Evolutionary conservation across 345 rosid species (phyloP).

Genomic region (Nasturtium officinale): DNA sequence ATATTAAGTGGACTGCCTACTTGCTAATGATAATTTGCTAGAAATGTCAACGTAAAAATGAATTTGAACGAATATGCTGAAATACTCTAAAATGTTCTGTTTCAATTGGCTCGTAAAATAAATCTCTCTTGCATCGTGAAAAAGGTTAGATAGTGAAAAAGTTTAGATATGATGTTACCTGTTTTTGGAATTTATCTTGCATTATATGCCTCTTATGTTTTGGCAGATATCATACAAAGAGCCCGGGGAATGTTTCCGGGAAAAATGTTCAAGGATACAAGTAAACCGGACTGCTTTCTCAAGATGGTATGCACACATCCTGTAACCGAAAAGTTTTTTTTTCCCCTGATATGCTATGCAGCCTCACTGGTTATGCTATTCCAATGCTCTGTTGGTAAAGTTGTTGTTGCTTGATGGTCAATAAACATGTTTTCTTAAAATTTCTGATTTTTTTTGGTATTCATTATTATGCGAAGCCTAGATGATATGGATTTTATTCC

Average conservation of each 20-base stretch:
- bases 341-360: neutral
- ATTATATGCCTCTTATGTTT: slow-evolving; percentile 28
- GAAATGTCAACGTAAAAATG: neutral
- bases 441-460: slow-evolving; percentile 14
- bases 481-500: neutral
- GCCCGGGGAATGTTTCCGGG: slow-evolving; percentile 76
- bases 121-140: slow-evolving; percentile 10
- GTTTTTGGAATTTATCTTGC: neutral
- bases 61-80: slow-evolving; percentile 6
- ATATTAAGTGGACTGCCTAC: slow-evolving; percentile 3
- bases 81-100: slow-evolving; percentile 8
- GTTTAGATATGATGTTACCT: too few relatives aligned
- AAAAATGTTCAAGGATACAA: slow-evolving; percentile 56
- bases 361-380: slow-evolving; percentile 11
- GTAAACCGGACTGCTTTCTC: slow-evolving; percentile 76
- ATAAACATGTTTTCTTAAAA: slow-evolving; percentile 3
- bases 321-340: too few relatives aligned
- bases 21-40: slow-evolving; percentile 17
- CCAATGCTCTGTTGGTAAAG: slow-evolving; percentile 5
- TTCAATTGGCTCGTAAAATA: slow-evolving; percentile 1
- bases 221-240: slow-evolving; percentile 58
- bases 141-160: neutral
- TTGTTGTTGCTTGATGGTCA: slow-evolving; percentile 1
- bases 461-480: slow-evolving; percentile 3
- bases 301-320: slow-evolving; percentile 85